Evolutionary conservation across 2,329 filamentous ascomycete genomes (phyloP), one percentile per base, ranked within the genome.

Genomic region (Aspergillus intermedius): DNA sequence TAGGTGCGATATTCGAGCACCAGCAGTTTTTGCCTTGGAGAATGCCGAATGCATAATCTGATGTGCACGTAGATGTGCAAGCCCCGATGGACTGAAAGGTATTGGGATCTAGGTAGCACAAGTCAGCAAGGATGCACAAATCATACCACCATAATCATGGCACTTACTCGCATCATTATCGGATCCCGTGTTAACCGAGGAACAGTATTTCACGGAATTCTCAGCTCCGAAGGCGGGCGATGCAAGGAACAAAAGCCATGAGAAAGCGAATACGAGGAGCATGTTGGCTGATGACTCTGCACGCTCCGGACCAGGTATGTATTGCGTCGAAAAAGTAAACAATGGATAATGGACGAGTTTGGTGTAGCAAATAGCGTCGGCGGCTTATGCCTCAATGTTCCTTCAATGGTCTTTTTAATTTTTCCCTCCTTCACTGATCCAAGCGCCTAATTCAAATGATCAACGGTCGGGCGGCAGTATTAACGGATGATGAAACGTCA

Each of bases 1-100:
- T 62, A 2, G 74, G 74, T 10, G 61, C 63, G 45, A 73, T 69
- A 50, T 77, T 70, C 7, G 74, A 72, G 57, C 74, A 77, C 74
- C 74, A 77, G 58, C 74, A 77, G 15, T 62, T 59, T 46, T 71
- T 66, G n/a, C 62, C 69, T 54, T 73, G 72, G 8, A 76, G 48
- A 34, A 77, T 63, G 12, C 67, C 74, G 49, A 75, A 72, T 3
- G 73, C 73, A 54, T 73, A 77, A 28, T 65, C 58, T 19, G 55
- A 56, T 35, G 58, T 56, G 56, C 74, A 77, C 30, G 63, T 65
- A 1, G 52, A 45, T 39, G 60, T 44, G 52, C 74, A 77, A 4
- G 60, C 59, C 48, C 74, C 74, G 51, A 74, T 73, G 7, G 74
- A 76, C 54, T 76, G 73, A 51, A 63, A 76, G 22, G 58, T 63